Conservation (phyloP, 2,329 filamentous ascomycete species). For the Aspergillus sp. region DNA sequence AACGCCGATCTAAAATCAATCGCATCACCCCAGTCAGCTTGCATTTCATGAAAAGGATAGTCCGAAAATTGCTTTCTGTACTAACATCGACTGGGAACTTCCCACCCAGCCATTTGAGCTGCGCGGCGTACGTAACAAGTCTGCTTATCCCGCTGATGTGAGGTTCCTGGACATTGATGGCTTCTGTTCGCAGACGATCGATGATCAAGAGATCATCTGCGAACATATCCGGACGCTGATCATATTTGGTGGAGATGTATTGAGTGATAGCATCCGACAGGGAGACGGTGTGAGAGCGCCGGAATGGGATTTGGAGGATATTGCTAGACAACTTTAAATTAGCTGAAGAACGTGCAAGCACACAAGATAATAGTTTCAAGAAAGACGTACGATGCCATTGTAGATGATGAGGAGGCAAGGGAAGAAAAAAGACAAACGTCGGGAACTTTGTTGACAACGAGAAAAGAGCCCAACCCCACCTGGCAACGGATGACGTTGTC, state of each 20-base stretch:
- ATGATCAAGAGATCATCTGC: constrained; percentile 81
- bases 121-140: constrained; percentile 85
- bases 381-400: constrained; percentile 33
- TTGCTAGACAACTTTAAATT: constrained; percentile 27
- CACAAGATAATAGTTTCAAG: not conserved
- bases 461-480: constrained; percentile 21
- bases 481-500: constrained; percentile 30
- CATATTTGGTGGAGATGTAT: constrained; percentile 97
- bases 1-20: constrained; percentile 65
- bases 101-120: constrained; percentile 85
- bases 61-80: constrained; percentile 4
- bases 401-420: constrained; percentile 8
- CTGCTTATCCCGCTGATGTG: constrained; percentile 82
- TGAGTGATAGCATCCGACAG: constrained; percentile 80
- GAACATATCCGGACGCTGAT: constrained; percentile 98
- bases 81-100: constrained; percentile 93
- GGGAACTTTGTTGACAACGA: constrained; percentile 24
- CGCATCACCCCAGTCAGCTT: constrained; percentile 4
- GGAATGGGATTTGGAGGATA: constrained; percentile 75
- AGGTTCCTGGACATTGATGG: constrained; percentile 82
- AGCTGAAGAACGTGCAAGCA: not conserved
- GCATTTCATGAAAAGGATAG: not conserved
- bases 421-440: constrained; percentile 6
- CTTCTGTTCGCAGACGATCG: constrained; percentile 75
- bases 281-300: constrained; percentile 73